Conservation (phyloP, 441 rosid species). For the Gossypium lobatum region DNA sequence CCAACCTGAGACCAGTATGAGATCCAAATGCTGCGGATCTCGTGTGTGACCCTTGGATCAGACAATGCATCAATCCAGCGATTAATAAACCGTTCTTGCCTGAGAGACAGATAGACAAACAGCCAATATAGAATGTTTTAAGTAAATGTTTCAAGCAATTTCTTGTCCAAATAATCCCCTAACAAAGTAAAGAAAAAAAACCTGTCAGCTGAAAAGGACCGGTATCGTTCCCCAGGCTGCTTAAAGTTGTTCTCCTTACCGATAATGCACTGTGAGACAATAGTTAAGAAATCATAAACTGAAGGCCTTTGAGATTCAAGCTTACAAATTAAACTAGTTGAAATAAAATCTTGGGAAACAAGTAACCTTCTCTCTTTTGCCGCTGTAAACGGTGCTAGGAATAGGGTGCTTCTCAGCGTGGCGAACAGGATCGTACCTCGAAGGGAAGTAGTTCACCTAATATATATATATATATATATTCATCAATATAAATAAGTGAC, state of each 20-base stretch:
- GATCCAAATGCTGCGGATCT: conserved; percentile 79
- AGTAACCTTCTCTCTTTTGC: conserved; percentile 73
- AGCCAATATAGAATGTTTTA: background rate
- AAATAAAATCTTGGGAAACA: background rate
- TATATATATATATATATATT: conserved; percentile 14
- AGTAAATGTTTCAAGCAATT: background rate
- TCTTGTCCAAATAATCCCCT: background rate
- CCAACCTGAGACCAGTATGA: conserved; percentile 84
- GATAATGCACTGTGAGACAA: conserved; percentile 46
- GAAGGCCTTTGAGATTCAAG: background rate
- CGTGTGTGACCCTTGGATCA: conserved; percentile 71
- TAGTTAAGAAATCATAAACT: background rate
- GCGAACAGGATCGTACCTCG: conserved; percentile 73
- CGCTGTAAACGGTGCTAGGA: conserved; percentile 38
- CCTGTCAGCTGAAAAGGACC: conserved; percentile 76
- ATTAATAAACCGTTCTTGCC: conserved; percentile 74
- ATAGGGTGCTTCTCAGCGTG: conserved; percentile 65
- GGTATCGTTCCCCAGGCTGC: conserved; percentile 83
- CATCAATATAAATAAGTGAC: background rate
- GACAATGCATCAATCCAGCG: conserved; percentile 74
- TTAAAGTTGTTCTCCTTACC: conserved; percentile 87
- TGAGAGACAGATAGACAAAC: conserved; percentile 20
- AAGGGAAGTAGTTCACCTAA: conserved; percentile 88
- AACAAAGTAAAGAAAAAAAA: conserved; percentile 13
- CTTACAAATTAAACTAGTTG: background rate